Evolutionary conservation across 176 grass and related monocot species (phyloP).

Genomic region (Areca catechu): DNA sequence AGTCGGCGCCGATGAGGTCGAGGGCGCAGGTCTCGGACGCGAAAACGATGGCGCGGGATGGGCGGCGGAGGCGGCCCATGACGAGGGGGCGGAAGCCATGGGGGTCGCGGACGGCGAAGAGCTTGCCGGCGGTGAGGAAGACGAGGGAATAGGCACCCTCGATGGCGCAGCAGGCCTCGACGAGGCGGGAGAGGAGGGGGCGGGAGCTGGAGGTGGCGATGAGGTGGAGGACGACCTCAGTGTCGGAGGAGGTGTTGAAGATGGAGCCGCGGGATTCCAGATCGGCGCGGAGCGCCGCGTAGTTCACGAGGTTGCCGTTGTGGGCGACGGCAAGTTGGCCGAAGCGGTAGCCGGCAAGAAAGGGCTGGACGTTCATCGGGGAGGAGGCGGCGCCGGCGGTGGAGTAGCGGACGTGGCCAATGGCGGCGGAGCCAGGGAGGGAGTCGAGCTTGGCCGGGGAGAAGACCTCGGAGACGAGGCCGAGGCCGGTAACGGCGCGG

Average conservation of each 20-base stretch:
- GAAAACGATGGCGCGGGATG: constrained; percentile 53
- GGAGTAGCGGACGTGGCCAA: constrained; percentile 83
- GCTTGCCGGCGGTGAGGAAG: constrained; percentile 68
- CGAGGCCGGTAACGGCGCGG: constrained; percentile 51
- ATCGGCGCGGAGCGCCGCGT: constrained; percentile 39
- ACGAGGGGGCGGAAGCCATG: constrained; percentile 86
- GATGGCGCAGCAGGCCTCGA: constrained; percentile 63
- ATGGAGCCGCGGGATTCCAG: constrained; percentile 81
- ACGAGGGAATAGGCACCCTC: constrained; percentile 79
- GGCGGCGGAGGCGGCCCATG: constrained; percentile 36
- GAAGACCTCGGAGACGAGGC: constrained; percentile 78
- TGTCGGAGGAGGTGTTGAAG: constrained; percentile 89
- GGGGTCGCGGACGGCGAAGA: constrained; percentile 75
- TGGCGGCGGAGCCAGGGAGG: constrained; percentile 48
- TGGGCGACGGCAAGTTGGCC: constrained; percentile 75
- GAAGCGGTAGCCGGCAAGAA: constrained; percentile 70
- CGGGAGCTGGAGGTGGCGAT: constrained; percentile 73
- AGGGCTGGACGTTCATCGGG: constrained; percentile 74
- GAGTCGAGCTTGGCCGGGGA: constrained; percentile 30
- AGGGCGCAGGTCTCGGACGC: constrained; percentile 89
- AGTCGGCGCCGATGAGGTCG: constrained; percentile 75
- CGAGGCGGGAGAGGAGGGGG: constrained; percentile 65
- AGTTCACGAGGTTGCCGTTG: constrained; percentile 87
- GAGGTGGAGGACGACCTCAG: constrained; percentile 94
- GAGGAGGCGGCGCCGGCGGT: constrained; percentile 47